Evolutionary conservation across 495 filamentous ascomycete genomes (phyloP), one percentile per base, ranked within the genome.

Genomic region (Neohortaea acidophila): DNA sequence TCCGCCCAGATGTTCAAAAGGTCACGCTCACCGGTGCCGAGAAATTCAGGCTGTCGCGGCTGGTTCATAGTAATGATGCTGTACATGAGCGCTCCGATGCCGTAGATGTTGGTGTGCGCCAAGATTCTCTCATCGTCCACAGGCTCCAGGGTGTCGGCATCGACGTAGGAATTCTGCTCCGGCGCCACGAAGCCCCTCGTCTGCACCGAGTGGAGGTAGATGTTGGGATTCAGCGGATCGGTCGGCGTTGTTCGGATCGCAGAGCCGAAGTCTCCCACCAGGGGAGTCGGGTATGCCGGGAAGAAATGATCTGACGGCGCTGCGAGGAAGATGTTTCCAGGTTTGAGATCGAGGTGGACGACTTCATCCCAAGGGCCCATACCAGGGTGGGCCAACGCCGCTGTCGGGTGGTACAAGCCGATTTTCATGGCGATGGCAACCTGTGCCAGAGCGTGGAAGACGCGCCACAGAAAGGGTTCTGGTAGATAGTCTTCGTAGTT

Each of bases 321-420:
- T 13, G 32, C 35, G 2, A 44, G 20, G 18, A 38, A 44, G 11
- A 44, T 22, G 19, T 44, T 44, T 4, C 11, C 12, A 4, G 35
- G 35, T 21, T 44, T 38, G 19, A 44, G 21, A 20, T 44, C 41
- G 2, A 34, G 18, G 22, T 44, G 41, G 4, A 44, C 26, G 4
- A 39, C 30, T 19, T 39, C 10, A 23, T 4, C 14, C 36, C 36
- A 28, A 18, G 13, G 26, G 20, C 19, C 34, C 7, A 12, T 3
- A n/a, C 13, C 26, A 12, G 15, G 13, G 4, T 33, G 10, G 8
- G n/a, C 17, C 11, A 25, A 2, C 2, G n/a, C n/a, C n/a, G n/a
- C n/a, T n/a, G n/a, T n/a, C n/a, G n/a, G n/a, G n/a, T n/a, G n/a
- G n/a, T n/a, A n/a, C n/a, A n/a, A 10, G 36, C 36, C 36, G 3